Evolutionary conservation across 129 eudicot species (phyloP), one percentile per base, ranked within the genome.

Genomic region (Flaveria sonorensis): DNA sequence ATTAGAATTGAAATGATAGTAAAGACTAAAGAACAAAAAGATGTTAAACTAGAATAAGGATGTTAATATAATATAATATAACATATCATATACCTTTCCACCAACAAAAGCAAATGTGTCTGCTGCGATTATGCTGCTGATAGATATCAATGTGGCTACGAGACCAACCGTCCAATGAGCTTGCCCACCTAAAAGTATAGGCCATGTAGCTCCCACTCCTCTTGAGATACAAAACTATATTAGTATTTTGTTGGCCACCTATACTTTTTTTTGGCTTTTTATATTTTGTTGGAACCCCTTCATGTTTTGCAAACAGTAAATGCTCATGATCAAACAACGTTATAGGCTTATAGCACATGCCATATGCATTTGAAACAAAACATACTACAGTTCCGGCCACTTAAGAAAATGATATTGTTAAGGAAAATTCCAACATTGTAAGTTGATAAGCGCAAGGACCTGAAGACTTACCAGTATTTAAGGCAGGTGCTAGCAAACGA

Each of bases 81-180:
- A 51, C 62, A 65, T 30, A 15, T 3, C 63, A 53, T 12, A 7
- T 87, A 91, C 99, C 96, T 94, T 94, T 30, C 99, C 99, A 43
- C 97, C 97, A 83, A 83, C 82, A 83, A 94, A 94, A 55, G 99
- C 99, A 88, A 39, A 91, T 28, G 99, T 89, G 88, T 94, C 99
- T 30, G 99, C 99, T 1, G 99, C 99, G 86, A 94, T 91, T 40
- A 94, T 82, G 84, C 99, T 91, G 87, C 97, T 87, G 36, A 94
- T 59, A 23, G 97, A 87, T 76, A 91, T 86, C 85, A 94, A 88
- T 10, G 96, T 91, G 55, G 97, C 97, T 55, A 94, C 96, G 73
- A 94, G 99, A 65, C 99, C 99, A 74, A 94, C 99, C 15, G 99
- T 94, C 99, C 99, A 94, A 78, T 87, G 91, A 71, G 90, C 86